These are phyloP conservation scores for Beauveria rudraprayagi DNA, from an alignment of 2,329 filamentous ascomycete genomes.

Conservation along the genomic window DNA sequence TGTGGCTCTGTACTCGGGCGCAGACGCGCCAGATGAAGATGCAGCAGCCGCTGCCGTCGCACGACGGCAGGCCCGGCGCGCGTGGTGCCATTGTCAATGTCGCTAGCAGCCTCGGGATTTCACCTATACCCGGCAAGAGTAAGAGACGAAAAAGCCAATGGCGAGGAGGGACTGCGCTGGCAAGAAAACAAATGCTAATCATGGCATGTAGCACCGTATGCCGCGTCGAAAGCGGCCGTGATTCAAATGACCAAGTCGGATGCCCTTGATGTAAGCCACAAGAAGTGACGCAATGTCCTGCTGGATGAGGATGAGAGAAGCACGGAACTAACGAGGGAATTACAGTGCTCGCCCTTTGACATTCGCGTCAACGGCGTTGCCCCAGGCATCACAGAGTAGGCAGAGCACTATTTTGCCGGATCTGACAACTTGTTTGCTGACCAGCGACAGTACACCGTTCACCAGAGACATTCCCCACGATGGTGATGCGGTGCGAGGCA, in stretches of 20 bases:
- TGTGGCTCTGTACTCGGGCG: conserved; percentile 36
- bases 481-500: conserved; percentile 24
- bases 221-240: conserved; percentile 37
- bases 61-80: conserved; percentile 33
- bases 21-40: conserved; percentile 34
- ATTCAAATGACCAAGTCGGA: conserved; percentile 37
- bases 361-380: conserved; percentile 40
- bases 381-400: conserved; percentile 35
- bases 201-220: conserved; percentile 31
- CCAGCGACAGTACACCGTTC: conserved; percentile 29
- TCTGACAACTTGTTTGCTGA: neutral
- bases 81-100: conserved; percentile 38
- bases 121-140: conserved; percentile 34
- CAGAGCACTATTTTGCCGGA: neutral
- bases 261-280: conserved; percentile 34
- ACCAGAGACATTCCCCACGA: conserved; percentile 29
- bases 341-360: conserved; percentile 34
- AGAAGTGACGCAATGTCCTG: neutral
- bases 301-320: no score
- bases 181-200: neutral
- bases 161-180: neutral
- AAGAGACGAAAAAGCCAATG: conserved; percentile 13
- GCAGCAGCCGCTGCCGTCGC: conserved; percentile 33
- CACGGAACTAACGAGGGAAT: neutral
- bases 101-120: conserved; percentile 34